Evolutionary conservation across 2,329 filamentous ascomycete species (phyloP).

Genomic region (Iodosphaeria phyllophila): DNA sequence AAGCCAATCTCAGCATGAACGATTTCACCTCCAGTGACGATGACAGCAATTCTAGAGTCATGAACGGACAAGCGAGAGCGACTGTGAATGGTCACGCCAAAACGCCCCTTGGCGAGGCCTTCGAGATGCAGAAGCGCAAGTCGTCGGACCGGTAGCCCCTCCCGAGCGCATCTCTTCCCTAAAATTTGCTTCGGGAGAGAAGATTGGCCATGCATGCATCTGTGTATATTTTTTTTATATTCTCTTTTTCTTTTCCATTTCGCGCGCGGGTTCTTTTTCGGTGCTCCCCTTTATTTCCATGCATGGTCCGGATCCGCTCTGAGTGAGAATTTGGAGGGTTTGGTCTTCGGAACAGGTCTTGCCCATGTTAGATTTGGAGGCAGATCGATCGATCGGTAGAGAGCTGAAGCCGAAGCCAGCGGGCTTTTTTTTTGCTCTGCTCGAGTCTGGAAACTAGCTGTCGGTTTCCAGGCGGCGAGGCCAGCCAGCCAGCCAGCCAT

Average conservation of each 20-base stretch:
- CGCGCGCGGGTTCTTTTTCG: background rate
- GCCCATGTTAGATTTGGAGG: no score
- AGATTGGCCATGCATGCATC: background rate
- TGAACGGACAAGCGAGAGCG: slow-evolving; percentile 26
- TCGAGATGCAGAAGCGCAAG: slow-evolving; percentile 32
- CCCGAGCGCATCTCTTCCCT: no score
- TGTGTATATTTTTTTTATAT: background rate
- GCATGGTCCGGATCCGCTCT: no score
- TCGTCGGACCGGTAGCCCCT: slow-evolving; percentile 5
- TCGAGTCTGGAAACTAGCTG: no score
- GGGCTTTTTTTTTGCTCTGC: no score
- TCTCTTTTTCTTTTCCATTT: background rate
- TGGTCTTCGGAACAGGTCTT: no score
- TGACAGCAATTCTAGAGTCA: no score
- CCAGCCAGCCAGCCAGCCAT: no score
- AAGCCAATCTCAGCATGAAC: slow-evolving; percentile 51
- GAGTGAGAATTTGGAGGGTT: no score
- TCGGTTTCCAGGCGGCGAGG: no score
- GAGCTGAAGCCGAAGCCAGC: no score
- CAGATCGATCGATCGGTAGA: no score
- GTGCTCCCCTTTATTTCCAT: background rate
- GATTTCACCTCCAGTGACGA: slow-evolving; percentile 66
- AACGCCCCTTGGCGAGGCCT: slow-evolving; percentile 21
- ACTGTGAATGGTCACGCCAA: slow-evolving; percentile 18
- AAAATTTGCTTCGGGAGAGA: background rate